Conservation (phyloP, 768 basidiomycete genomes). For the Lactarius hengduanensis region DNA sequence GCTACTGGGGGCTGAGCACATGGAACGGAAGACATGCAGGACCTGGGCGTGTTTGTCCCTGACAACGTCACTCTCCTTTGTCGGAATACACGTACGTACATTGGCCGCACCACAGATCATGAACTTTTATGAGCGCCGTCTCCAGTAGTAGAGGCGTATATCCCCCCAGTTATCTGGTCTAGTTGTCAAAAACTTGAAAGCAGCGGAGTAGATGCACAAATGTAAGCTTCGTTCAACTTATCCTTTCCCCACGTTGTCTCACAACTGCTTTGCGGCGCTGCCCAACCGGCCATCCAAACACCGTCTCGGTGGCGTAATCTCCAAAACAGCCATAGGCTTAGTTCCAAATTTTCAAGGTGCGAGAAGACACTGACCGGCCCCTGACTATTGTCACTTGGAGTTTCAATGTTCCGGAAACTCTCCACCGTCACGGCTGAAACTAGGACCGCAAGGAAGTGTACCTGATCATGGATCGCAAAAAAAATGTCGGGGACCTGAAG, state of each 20-base stretch:
- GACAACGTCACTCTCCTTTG: neutral
- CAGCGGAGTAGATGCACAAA: neutral
- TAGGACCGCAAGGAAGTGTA: neutral
- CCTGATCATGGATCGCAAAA: neutral
- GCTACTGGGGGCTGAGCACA: neutral
- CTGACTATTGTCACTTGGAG: slow-evolving; percentile 5
- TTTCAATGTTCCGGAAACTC: neutral
- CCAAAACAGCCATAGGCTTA: neutral
- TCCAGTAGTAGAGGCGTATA: neutral
- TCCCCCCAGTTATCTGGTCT: neutral
- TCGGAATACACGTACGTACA: neutral
- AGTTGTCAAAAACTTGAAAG: neutral
- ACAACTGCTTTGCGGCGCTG: neutral
- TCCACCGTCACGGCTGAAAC: neutral
- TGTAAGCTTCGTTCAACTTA: neutral
- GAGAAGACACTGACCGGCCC: neutral
- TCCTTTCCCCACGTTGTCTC: neutral
- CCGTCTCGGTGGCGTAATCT: neutral
- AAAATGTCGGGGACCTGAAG: slow-evolving; percentile 19
- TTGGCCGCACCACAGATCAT: neutral
- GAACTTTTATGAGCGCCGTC: neutral
- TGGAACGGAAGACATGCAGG: neutral
- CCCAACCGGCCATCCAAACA: neutral
- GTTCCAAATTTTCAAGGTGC: neutral
- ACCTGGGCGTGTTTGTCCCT: neutral